These are phyloP conservation scores for Acanthamoeba lenticulata DNA, from an alignment of 208 protist genomes.

Conservation along the genomic window DNA sequence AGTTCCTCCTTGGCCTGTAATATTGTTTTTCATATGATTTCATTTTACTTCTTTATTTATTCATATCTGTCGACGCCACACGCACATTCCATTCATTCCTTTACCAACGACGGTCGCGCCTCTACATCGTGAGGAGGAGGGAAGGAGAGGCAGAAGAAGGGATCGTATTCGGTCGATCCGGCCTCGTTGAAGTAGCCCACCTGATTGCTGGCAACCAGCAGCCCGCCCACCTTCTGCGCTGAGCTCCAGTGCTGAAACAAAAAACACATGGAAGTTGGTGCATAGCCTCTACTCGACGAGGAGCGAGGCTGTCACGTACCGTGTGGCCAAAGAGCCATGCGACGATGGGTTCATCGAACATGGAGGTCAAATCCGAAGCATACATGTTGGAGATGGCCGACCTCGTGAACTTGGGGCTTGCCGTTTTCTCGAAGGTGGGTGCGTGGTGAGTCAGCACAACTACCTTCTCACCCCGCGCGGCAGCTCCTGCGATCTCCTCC, in stretches of 20 bases:
- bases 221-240: not conserved
- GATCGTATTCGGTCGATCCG: not conserved
- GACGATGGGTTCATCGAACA: not conserved
- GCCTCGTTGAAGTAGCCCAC: constrained; percentile 29
- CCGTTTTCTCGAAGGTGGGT: not conserved
- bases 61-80: no score
- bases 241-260: constrained; percentile 16
- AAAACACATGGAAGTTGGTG: not conserved
- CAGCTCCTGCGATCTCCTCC: not conserved
- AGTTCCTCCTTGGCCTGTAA: no score
- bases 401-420: not conserved
- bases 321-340: constrained; percentile 57
- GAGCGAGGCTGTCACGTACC: not conserved
- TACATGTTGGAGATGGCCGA: not conserved
- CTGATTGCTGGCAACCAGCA: constrained; percentile 10
- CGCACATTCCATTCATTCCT: no score
- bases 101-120: no score
- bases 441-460: constrained; percentile 32
- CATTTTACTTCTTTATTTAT: no score
- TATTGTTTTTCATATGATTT: no score
- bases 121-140: not conserved
- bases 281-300: not conserved
- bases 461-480: not conserved
- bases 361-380: not conserved
- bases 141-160: not conserved